phyloP scores from a whole-genome alignment of 2,329 filamentous ascomycete species.

The Karstenula rhodostoma region DNA sequence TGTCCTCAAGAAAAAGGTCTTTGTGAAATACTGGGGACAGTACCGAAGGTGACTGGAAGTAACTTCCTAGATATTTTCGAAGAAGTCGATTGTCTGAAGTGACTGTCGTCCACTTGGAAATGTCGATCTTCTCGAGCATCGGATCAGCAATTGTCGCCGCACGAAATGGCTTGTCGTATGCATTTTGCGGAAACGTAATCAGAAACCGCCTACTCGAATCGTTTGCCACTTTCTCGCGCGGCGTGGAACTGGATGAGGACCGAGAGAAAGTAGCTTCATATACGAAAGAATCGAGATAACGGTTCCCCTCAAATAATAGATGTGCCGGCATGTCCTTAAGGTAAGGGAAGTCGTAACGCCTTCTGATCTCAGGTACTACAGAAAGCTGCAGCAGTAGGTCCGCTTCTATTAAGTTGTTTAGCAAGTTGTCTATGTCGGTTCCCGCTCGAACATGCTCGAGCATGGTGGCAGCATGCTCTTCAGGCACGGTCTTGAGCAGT shows the following conservation, averaged over 20 bases:
- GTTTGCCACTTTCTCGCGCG: background rate
- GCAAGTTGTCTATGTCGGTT: background rate
- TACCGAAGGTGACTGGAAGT: background rate
- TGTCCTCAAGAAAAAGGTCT: slow-evolving; percentile 16
- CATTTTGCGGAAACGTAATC: background rate
- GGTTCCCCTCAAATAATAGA: background rate
- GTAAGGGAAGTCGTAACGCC: background rate
- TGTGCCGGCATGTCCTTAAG: background rate
- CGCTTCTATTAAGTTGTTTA: background rate
- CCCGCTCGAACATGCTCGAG: background rate
- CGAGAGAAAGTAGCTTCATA: background rate
- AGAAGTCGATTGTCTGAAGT: slow-evolving; percentile 3
- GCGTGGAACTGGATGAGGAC: background rate
- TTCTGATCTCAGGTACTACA: background rate
- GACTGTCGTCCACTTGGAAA: slow-evolving; percentile 14
- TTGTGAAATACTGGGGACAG: slow-evolving; percentile 7
- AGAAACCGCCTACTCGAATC: background rate
- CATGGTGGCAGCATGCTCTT: background rate
- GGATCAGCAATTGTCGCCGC: slow-evolving; percentile 11
- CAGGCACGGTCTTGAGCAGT: background rate
- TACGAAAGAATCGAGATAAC: background rate
- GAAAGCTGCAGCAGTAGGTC: background rate
- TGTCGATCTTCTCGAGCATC: slow-evolving; percentile 1
- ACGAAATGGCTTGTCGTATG: slow-evolving; percentile 9
- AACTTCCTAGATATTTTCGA: background rate